These are phyloP conservation scores for Mortierella sp. DNA, from an alignment of 371 early-diverging fungal genomes.

Conservation along the genomic window DNA sequence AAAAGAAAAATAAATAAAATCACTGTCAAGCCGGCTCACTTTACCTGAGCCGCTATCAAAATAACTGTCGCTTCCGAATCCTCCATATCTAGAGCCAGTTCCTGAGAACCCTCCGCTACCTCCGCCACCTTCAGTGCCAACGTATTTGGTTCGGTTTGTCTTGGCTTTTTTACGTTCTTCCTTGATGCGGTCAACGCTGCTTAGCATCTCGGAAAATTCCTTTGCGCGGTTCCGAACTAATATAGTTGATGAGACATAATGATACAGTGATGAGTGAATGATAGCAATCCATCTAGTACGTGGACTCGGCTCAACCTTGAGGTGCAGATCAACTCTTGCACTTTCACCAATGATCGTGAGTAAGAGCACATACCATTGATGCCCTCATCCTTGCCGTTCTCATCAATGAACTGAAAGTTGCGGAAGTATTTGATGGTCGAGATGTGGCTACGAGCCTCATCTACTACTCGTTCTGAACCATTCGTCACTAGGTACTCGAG, in stretches of 20 bases:
- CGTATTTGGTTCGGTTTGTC: conserved; percentile 88
- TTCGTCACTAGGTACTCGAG: conserved; percentile 95
- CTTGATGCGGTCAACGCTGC: conserved; percentile 78
- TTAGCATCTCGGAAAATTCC: conserved; percentile 86
- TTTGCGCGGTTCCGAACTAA: conserved; percentile 91
- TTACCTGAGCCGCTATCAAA: conserved; percentile 25
- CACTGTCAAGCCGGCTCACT: background rate
- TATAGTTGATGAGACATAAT: background rate
- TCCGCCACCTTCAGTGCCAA: conserved; percentile 66
- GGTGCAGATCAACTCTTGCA: background rate
- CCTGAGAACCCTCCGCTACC: conserved; percentile 54
- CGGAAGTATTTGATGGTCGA: conserved; percentile 86
- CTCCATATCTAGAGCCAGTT: conserved; percentile 47
- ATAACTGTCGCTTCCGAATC: conserved; percentile 56
- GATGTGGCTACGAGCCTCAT: conserved; percentile 85
- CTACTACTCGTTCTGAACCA: conserved; percentile 93
- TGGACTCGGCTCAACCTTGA: background rate
- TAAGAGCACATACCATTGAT: conserved; percentile 81
- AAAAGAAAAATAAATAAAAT: background rate
- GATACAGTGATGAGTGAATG: background rate
- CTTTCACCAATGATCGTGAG: background rate
- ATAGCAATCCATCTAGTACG: background rate
- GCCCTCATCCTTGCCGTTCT: conserved; percentile 96
- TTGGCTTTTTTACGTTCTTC: conserved; percentile 91
- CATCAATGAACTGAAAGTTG: conserved; percentile 87